Evolutionary conservation across 1,284 basidiomycete species (phyloP).

Genomic region (Sporisorium scitamineum): DNA sequence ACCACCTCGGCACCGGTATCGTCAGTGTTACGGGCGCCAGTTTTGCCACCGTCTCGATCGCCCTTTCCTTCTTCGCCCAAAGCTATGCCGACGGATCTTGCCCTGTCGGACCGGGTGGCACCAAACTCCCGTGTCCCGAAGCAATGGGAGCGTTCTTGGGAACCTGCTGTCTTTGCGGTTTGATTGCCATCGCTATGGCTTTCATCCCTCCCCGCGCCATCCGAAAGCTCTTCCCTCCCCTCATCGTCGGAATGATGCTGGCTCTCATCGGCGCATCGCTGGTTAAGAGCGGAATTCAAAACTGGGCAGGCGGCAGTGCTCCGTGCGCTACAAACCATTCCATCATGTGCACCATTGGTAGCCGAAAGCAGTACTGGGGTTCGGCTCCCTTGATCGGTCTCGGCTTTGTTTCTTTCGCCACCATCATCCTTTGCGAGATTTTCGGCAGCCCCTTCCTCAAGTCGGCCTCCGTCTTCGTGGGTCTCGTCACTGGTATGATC

Average conservation of each 20-base stretch:
- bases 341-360: conserved; percentile 28
- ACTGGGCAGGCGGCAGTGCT: conserved; percentile 47
- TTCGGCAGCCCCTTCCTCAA: conserved; percentile 53
- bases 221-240: conserved; percentile 45
- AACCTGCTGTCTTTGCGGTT: conserved; percentile 31
- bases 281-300: conserved; percentile 34
- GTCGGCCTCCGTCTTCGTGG: conserved; percentile 41
- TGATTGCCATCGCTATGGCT: conserved; percentile 32
- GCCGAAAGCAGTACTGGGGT: conserved; percentile 31
- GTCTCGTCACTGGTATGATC: conserved; percentile 49
- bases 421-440: conserved; percentile 46
- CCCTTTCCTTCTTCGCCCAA: conserved; percentile 38
- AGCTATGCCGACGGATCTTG: conserved; percentile 34
- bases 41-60: conserved; percentile 40
- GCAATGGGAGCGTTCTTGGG: conserved; percentile 39
- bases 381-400: conserved; percentile 46
- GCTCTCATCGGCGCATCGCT: conserved; percentile 35
- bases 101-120: conserved; percentile 12
- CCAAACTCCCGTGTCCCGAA: conserved; percentile 35
- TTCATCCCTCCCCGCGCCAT: conserved; percentile 42
- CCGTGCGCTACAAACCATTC: conserved; percentile 30
- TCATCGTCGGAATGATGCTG: conserved; percentile 48
- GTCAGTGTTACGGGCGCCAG: conserved; percentile 40
- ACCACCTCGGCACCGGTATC: conserved; percentile 44
- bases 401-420: conserved; percentile 38